These are phyloP conservation scores for Penicillium sp. DNA, from an alignment of 2,329 filamentous ascomycete species.

Conservation along the genomic window DNA sequence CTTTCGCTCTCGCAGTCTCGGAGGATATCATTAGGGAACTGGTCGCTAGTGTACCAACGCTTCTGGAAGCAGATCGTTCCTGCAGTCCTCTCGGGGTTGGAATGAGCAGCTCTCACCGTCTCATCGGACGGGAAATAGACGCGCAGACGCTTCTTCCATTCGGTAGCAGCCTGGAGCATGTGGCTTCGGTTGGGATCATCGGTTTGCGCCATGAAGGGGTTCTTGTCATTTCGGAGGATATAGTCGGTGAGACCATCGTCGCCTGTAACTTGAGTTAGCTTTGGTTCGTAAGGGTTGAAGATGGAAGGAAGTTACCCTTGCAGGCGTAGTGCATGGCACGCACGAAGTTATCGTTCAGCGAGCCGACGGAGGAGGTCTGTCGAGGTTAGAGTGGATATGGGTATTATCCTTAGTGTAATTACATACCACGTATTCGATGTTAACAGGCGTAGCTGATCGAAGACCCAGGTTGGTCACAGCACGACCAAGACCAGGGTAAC, in stretches of 20 bases:
- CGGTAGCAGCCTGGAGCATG: slow-evolving; percentile 26
- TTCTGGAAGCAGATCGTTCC: slow-evolving; percentile 78
- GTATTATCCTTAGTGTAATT: neutral
- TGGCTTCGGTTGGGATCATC: slow-evolving; percentile 33
- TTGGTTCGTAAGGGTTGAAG: neutral
- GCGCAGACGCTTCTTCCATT: slow-evolving; percentile 54
- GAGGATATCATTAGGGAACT: slow-evolving; percentile 68
- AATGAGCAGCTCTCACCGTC: slow-evolving; percentile 62
- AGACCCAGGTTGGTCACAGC: slow-evolving; percentile 63
- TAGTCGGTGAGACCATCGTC: slow-evolving; percentile 46
- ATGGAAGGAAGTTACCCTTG: slow-evolving; percentile 42
- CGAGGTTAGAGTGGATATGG: slow-evolving; percentile 14
- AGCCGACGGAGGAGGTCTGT: slow-evolving; percentile 75
- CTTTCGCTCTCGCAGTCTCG: slow-evolving; percentile 71
- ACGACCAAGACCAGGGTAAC: slow-evolving; percentile 68
- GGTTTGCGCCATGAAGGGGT: slow-evolving; percentile 32
- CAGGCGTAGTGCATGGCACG: slow-evolving; percentile 55
- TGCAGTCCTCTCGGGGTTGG: slow-evolving; percentile 39
- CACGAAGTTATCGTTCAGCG: slow-evolving; percentile 65
- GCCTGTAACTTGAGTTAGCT: slow-evolving; percentile 31
- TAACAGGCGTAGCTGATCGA: slow-evolving; percentile 50
- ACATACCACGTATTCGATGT: slow-evolving; percentile 69
- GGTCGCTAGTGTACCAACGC: slow-evolving; percentile 64
- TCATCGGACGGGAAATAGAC: slow-evolving; percentile 75
- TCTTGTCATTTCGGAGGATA: slow-evolving; percentile 33